Conservation (phyloP, 75 land plant species). For the Chamaecyparis obtusa region DNA sequence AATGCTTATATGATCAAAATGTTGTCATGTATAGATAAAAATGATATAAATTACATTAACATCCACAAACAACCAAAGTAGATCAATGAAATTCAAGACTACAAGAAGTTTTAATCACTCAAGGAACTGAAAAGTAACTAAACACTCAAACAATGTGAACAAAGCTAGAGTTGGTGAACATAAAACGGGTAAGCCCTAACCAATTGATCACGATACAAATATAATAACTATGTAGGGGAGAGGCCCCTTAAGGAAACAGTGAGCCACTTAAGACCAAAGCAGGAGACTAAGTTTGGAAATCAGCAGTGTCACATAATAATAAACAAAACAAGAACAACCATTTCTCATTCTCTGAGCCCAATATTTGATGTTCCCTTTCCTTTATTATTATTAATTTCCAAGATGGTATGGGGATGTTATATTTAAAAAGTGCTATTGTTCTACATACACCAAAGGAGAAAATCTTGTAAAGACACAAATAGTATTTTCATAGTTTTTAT, state of each 20-base stretch:
- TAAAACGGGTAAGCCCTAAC: not conserved
- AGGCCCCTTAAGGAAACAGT: not conserved
- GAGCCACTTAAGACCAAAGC: not conserved
- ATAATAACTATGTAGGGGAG: not conserved
- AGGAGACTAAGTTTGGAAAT: not conserved
- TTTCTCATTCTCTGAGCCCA: not conserved
- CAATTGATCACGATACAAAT: not conserved
- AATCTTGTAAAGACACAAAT: not conserved
- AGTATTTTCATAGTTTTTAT: not conserved
- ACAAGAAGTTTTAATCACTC: not conserved
- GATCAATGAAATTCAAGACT: not conserved
- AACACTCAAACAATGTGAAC: not conserved
- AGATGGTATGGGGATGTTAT: not conserved
- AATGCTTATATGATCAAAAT: not conserved
- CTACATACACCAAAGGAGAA: not conserved
- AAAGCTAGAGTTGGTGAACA: no score
- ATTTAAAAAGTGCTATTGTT: not conserved
- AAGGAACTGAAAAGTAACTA: not conserved
- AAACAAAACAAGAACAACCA: not conserved
- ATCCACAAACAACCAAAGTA: not conserved
- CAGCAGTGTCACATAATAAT: not conserved
- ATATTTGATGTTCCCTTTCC: slow-evolving; percentile 2
- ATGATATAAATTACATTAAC: not conserved
- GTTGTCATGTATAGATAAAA: not conserved
- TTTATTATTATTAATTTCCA: not conserved